phyloP scores from a whole-genome alignment of 192 early-diverging fungal genomes.

The Jimgerdemannia flammicorona region DNA sequence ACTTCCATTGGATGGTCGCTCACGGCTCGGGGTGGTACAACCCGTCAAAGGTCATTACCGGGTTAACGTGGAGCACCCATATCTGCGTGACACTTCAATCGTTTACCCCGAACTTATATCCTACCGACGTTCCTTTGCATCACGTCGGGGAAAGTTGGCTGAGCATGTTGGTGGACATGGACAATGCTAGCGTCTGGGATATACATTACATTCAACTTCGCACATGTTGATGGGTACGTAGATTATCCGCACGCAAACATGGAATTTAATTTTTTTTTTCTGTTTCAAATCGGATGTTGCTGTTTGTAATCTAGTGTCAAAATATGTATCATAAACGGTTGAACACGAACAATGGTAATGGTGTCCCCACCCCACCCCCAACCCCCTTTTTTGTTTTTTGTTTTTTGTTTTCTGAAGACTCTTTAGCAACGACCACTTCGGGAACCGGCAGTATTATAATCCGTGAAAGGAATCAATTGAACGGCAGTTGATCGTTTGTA shows the following conservation, averaged over 20 bases:
- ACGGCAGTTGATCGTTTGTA: too few species aligned
- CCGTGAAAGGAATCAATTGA: too few species aligned
- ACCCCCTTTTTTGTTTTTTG: too few species aligned
- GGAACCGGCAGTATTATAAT: too few species aligned
- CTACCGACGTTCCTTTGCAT: background rate
- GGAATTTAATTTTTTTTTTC: too few species aligned
- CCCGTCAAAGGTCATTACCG: background rate
- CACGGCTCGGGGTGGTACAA: constrained; percentile 18
- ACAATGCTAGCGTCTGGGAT: constrained; percentile 31
- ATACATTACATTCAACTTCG: constrained; percentile 30
- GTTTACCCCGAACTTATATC: background rate
- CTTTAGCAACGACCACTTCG: too few species aligned
- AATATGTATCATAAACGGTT: too few species aligned
- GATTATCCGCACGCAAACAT: background rate
- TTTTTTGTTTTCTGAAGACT: too few species aligned
- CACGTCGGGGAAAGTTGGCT: constrained; percentile 17
- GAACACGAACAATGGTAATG: too few species aligned
- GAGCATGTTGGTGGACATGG: constrained; percentile 13
- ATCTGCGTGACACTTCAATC: constrained; percentile 9
- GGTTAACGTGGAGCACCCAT: constrained; percentile 2
- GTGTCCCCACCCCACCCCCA: too few species aligned
- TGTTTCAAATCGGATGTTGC: too few species aligned
- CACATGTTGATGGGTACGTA: constrained; percentile 37
- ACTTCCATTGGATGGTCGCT: constrained; percentile 16
- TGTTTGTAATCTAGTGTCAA: too few species aligned